phyloP scores from a whole-genome alignment of 163 green algal genomes.

The Volvox carteri region DNA sequence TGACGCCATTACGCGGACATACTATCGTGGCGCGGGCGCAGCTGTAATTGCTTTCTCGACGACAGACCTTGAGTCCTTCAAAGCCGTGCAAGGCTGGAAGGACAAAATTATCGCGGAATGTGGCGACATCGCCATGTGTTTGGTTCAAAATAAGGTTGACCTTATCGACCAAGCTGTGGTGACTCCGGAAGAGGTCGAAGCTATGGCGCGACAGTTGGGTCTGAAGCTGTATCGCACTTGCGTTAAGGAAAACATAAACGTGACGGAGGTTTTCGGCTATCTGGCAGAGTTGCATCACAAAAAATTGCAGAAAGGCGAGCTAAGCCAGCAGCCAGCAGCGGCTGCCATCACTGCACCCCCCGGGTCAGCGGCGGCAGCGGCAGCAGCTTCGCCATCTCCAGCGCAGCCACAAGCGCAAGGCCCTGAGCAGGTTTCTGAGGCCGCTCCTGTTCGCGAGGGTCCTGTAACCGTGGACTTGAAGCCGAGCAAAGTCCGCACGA shows the following conservation, averaged over 20 bases:
- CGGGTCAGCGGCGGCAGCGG: neutral
- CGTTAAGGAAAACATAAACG: conserved; percentile 87
- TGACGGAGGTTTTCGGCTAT: conserved; percentile 79
- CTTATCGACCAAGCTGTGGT: conserved; percentile 77
- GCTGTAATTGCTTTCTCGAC: conserved; percentile 85
- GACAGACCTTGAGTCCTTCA: conserved; percentile 80
- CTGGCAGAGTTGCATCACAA: conserved; percentile 73
- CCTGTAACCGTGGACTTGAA: conserved; percentile 62
- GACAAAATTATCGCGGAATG: conserved; percentile 78
- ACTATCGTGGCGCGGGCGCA: conserved; percentile 80
- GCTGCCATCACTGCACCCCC: conserved; percentile 24
- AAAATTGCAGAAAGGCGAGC: conserved; percentile 62
- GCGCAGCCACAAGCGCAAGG: conserved; percentile 12
- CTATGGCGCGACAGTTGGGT: conserved; percentile 71
- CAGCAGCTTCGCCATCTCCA: conserved; percentile 14
- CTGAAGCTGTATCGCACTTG: conserved; percentile 83
- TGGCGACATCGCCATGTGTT: conserved; percentile 76
- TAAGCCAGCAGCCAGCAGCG: conserved; percentile 52
- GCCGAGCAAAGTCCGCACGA: conserved; percentile 65
- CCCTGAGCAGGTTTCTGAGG: neutral
- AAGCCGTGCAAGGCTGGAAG: conserved; percentile 79
- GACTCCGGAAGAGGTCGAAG: conserved; percentile 75
- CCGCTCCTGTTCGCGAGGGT: neutral
- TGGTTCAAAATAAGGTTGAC: conserved; percentile 88
- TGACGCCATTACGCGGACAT: conserved; percentile 81